phyloP scores from a whole-genome alignment of 768 basidiomycete genomes.

The Lactarius deliciosus region DNA sequence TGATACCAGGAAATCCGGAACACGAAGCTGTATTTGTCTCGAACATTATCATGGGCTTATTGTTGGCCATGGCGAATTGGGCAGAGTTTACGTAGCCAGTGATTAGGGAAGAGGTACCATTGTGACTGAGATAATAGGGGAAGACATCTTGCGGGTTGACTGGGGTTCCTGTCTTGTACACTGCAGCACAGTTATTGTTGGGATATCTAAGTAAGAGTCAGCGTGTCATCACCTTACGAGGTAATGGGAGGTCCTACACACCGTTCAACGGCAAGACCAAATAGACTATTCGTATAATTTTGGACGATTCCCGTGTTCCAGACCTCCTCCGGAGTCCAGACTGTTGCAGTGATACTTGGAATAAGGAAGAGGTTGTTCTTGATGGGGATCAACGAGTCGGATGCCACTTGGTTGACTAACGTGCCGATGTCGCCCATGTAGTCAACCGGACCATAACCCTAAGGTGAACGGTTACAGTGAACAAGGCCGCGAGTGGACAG shows the following conservation, averaged over 20 bases:
- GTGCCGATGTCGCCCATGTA: slow-evolving; percentile 37
- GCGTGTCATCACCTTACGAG: neutral
- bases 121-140: slow-evolving; percentile 59
- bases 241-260: slow-evolving; percentile 1
- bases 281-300: slow-evolving; percentile 16
- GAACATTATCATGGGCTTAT: slow-evolving; percentile 52
- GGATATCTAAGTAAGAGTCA: slow-evolving; percentile 47
- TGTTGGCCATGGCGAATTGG: slow-evolving; percentile 38
- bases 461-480: neutral
- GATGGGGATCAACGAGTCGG: slow-evolving; percentile 5
- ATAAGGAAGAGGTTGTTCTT: slow-evolving; percentile 20
- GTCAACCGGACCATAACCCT: slow-evolving; percentile 30
- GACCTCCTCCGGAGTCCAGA: slow-evolving; percentile 23
- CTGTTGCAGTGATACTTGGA: slow-evolving; percentile 24
- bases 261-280: slow-evolving; percentile 26
- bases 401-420: slow-evolving; percentile 21
- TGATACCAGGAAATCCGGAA: slow-evolving; percentile 49
- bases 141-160: slow-evolving; percentile 50
- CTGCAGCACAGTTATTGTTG: slow-evolving; percentile 59
- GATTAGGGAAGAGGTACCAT: slow-evolving; percentile 50
- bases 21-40: slow-evolving; percentile 59
- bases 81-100: slow-evolving; percentile 51
- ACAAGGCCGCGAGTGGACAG: neutral
- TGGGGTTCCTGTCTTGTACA: slow-evolving; percentile 43
- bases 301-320: slow-evolving; percentile 27